Evolutionary conservation across 208 protist species (phyloP), one percentile per base, ranked within the genome.

Genomic region (Blastocrithidia nonstop): DNA sequence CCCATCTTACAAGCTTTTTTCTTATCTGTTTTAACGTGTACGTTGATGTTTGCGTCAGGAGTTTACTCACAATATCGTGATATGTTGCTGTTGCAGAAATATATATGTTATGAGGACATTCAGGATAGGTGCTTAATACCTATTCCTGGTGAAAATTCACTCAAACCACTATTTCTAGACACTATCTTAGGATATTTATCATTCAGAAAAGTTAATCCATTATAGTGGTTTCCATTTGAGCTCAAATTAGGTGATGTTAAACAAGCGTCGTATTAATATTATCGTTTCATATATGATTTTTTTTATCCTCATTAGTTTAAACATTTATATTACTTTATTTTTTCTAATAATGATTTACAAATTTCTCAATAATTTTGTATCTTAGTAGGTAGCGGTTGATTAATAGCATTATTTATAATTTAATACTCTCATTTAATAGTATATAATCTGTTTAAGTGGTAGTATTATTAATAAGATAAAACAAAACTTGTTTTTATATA

Each of bases 191-290:
- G 82, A 32, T 69, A 70, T 23, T 48, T 71, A 42, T 87, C 82
- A 19, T 88, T 72, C 49, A 73, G 82, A 33, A 78, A 91, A 38
- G 77, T 78, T 5, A 91, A 77, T n/a, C 82, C 82, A 20, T 57
- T 91, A 42, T 77, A 91, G 48, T 91, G 82, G 82, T 62, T 91
- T 7, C 82, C 82, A 38, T 91, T 91, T 41, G 74, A 91, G 50
- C 59, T 91, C 27, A 91, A 91, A 55, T 73, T 91, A 36, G 82
- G 82, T 22, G 74, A 86, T 40, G 82, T 91, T 25, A 91, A 88
- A 55, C 82, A 91, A 39, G 74, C 82, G 24, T 91, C 82, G 0
- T 87, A 88, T 45, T 91, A 81, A 61, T n/a, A 37, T 11, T 6
- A 27, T 8, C n/a, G 15, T 23, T 24, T 11, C 32, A 15, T 17